phyloP scores from a whole-genome alignment of 352 stramenopile species.

The Globisporangium spinosum region DNA sequence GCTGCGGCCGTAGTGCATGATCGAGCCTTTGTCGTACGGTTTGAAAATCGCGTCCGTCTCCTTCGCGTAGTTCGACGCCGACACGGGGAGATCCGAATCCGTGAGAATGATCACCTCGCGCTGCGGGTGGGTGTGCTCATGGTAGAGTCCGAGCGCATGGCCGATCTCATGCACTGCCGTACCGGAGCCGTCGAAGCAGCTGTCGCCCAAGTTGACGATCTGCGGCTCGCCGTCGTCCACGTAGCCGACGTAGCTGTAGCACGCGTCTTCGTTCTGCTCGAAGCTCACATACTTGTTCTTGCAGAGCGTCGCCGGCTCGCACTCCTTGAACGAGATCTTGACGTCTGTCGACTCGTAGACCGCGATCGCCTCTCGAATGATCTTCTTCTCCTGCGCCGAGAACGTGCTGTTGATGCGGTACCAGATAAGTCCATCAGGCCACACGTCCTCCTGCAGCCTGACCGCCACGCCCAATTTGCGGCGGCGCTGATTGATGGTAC shows the following conservation, averaged over 20 bases:
- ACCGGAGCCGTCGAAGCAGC: slow-evolving; percentile 53
- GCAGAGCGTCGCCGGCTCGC: slow-evolving; percentile 49
- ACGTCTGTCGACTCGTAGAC: slow-evolving; percentile 58
- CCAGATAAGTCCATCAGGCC: slow-evolving; percentile 63
- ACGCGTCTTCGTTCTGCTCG: slow-evolving; percentile 61
- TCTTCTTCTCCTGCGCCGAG: slow-evolving; percentile 34
- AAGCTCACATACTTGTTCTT: slow-evolving; percentile 71
- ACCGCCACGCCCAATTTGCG: slow-evolving; percentile 56
- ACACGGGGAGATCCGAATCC: slow-evolving; percentile 55
- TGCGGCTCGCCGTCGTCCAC: slow-evolving; percentile 59
- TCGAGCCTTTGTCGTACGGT: slow-evolving; percentile 63
- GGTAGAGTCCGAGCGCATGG: slow-evolving; percentile 60
- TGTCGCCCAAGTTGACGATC: slow-evolving; percentile 64
- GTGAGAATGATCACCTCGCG: slow-evolving; percentile 69
- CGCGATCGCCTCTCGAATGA: slow-evolving; percentile 54
- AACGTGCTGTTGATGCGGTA: slow-evolving; percentile 63
- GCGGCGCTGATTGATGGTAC: slow-evolving; percentile 22
- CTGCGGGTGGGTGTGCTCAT: slow-evolving; percentile 69
- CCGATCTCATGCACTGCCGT: slow-evolving; percentile 63
- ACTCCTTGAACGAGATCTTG: slow-evolving; percentile 63
- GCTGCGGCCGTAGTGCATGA: slow-evolving; percentile 75
- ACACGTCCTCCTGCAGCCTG: slow-evolving; percentile 52
- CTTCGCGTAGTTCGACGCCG: slow-evolving; percentile 66
- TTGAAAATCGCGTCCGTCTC: slow-evolving; percentile 52
- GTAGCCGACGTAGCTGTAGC: slow-evolving; percentile 74